Evolutionary conservation across 768 basidiomycete genomes (phyloP).

Genomic region (Trametes elegans): DNA sequence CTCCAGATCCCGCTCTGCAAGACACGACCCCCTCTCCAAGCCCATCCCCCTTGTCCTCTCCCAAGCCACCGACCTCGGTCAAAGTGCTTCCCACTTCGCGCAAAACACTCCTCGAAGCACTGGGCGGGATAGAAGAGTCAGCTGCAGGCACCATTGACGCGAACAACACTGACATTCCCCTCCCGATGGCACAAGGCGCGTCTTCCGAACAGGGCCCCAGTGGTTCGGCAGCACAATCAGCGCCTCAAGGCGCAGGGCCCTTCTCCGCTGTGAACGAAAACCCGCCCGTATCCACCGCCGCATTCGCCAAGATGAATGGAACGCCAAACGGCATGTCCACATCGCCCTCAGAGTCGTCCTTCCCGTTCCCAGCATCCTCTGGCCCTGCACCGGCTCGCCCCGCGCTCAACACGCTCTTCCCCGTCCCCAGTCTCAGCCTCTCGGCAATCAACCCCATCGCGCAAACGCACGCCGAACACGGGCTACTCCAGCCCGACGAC

Average conservation of each 20-base stretch:
- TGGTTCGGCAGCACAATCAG: neutral
- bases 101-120: constrained; percentile 18
- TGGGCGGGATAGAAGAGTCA: neutral
- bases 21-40: constrained; percentile 5
- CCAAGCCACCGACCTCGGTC: neutral
- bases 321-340: neutral
- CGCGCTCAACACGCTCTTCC: neutral
- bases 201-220: neutral
- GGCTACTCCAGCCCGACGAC: constrained; percentile 19
- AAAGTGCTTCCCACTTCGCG: constrained; percentile 6
- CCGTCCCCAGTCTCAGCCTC: neutral
- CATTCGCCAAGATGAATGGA: neutral
- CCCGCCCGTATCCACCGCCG: neutral
- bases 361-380: neutral
- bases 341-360: neutral
- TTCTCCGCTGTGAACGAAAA: neutral
- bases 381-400: neutral
- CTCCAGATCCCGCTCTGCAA: constrained; percentile 26
- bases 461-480: neutral
- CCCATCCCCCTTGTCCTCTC: constrained; percentile 2
- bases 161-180: neutral
- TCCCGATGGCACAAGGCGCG: neutral
- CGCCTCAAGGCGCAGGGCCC: neutral
- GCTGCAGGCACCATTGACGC: neutral
- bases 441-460: neutral